Evolutionary conservation across 108 stramenopile species (phyloP).

Genomic region (Parietichytrium sp.): DNA sequence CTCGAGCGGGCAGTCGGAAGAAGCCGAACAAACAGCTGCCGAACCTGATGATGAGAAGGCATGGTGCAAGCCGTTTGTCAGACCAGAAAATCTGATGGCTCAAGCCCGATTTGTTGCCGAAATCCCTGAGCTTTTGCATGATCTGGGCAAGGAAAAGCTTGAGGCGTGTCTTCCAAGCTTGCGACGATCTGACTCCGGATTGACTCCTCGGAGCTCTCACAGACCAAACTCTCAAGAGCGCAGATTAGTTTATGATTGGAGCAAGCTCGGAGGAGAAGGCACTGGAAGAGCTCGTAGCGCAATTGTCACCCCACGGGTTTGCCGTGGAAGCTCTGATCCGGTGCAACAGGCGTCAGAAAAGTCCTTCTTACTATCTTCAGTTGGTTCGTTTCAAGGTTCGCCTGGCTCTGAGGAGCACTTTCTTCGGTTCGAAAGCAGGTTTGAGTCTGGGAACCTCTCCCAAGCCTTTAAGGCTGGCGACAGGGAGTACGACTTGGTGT

Average conservation of each 20-base stretch:
- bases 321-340: neutral
- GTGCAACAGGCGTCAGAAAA: neutral
- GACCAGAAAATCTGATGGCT: neutral
- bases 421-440: slow-evolving; percentile 57
- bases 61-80: too few species aligned
- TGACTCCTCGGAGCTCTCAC: too few species aligned
- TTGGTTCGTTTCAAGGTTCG: neutral
- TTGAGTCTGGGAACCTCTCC: slow-evolving; percentile 61
- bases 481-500: slow-evolving; percentile 59
- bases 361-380: neutral
- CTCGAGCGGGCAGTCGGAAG: too few species aligned
- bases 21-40: too few species aligned
- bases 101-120: slow-evolving; percentile 5
- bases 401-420: slow-evolving; percentile 48
- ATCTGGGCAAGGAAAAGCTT: neutral
- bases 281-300: neutral
- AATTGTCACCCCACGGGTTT: neutral
- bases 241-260: slow-evolving; percentile 10
- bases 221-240: neutral
- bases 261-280: slow-evolving; percentile 16
- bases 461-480: slow-evolving; percentile 42
- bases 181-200: too few species aligned
- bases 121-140: neutral
- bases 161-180: slow-evolving; percentile 8
- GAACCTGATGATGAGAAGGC: too few species aligned